A percentile compares a stretch with the other conserved stretches of the same genome.
phyloP scores from a whole-genome alignment of 192 early-diverging fungal species.

The Backusella liffmaniae region DNA sequence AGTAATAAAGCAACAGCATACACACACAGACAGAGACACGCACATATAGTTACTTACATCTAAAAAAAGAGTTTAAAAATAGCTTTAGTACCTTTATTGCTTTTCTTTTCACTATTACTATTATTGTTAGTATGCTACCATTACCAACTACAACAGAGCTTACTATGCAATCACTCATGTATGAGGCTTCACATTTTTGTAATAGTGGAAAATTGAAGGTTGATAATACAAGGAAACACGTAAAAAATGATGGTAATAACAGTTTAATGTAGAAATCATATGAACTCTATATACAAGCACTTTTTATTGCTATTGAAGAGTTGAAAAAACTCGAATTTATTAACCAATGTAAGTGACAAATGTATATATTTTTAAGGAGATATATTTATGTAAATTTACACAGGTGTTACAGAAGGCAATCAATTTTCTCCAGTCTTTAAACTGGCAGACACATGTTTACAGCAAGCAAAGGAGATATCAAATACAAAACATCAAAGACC shows the following conservation, averaged over 20 bases:
- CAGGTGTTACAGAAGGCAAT: not conserved
- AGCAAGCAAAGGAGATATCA: constrained; percentile 46
- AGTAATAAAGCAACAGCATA: constrained; percentile 7
- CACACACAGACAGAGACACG: not conserved
- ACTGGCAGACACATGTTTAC: constrained; percentile 43
- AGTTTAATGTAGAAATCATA: constrained; percentile 16
- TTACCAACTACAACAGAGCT: not conserved
- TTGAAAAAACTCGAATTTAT: constrained; percentile 47
- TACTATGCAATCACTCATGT: constrained; percentile 1
- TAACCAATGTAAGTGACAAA: constrained; percentile 42
- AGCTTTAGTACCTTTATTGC: not conserved
- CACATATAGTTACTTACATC: not conserved
- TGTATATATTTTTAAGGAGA: not conserved
- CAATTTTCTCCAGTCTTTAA: constrained; percentile 33
- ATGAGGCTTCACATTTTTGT: constrained; percentile 8
- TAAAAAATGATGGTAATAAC: not conserved
- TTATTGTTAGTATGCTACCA: not conserved
- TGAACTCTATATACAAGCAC: constrained; percentile 43
- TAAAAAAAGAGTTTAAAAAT: not conserved
- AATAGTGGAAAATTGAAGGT: constrained; percentile 12
- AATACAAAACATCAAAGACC: constrained; percentile 38
- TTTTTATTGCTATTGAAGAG: constrained; percentile 40
- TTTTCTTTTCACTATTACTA: not conserved
- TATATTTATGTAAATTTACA: not conserved
- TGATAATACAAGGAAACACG: not conserved